phyloP scores from a whole-genome alignment of 495 filamentous ascomycete species.

The Apiosordaria backusii region DNA sequence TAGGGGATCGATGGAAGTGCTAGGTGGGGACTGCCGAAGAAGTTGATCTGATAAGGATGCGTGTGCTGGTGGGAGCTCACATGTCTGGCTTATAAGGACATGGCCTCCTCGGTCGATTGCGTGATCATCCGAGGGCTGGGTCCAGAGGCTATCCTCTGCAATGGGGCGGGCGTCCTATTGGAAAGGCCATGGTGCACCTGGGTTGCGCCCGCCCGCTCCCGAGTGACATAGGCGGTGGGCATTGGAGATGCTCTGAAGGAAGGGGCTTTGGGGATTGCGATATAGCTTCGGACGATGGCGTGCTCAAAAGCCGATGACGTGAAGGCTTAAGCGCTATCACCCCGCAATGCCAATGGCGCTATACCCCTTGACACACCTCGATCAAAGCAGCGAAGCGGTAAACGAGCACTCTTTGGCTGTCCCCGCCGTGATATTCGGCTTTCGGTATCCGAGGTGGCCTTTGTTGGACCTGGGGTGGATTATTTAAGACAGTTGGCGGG shows the following conservation, averaged over 20 bases:
- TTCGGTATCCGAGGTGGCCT: neutral
- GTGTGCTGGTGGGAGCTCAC: neutral
- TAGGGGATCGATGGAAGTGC: neutral
- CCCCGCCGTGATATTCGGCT: neutral
- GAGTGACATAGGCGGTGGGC: neutral
- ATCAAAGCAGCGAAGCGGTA: neutral
- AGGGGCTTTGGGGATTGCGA: slow-evolving; percentile 20
- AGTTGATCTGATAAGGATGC: neutral
- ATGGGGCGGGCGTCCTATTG: neutral
- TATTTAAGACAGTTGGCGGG: neutral
- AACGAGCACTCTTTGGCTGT: neutral
- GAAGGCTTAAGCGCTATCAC: slow-evolving; percentile 6
- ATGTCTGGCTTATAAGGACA: neutral
- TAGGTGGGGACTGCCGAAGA: neutral
- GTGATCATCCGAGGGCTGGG: neutral
- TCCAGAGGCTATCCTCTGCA: neutral
- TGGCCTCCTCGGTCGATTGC: neutral
- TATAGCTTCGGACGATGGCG: slow-evolving; percentile 20
- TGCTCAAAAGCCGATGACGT: slow-evolving; percentile 26
- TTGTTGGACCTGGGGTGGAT: neutral
- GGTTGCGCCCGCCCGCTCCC: neutral
- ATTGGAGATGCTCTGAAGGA: neutral
- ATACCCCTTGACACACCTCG: neutral
- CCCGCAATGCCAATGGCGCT: slow-evolving; percentile 14
- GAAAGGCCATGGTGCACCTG: neutral